Base-by-base conservation (phyloP, 495 filamentous ascomycete genomes). In the Physcia stellaris region DNA sequence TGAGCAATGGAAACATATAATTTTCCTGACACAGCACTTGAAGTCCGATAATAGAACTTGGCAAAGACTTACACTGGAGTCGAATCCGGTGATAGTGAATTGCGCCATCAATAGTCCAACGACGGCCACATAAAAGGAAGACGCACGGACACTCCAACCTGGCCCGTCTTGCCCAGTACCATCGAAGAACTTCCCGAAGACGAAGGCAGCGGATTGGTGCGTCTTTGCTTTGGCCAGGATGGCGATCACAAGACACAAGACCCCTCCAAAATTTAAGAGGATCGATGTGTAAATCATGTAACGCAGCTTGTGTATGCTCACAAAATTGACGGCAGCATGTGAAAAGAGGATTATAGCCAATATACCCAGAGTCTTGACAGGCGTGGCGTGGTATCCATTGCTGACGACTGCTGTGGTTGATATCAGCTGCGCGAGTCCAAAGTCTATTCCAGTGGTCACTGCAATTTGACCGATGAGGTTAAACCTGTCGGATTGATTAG, bases 211-310 rank as follows among this genome's bases (percentile, higher is more conserved):
- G 9, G 57, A 54, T 43, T 73, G 66, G 42, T 75, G 73, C 2
- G 55, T 71, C 0, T 70, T 69, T 10, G 75, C 72, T 50, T 67
- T 72, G 21, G 64, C 71, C n/a, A 80, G 50, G 22, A 79, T 58
- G 17, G 72, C 71, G 24, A 77, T 64, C 29, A 67, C 62, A 21
- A 79, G 43, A 7, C 67, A 55, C n/a, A 61, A 54, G 22, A 79
- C 66, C 6, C 73, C 74, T 4, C 65, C 52, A 24, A 59, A 69
- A 42, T 78, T 75, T 30, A 78, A 60, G 19, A 67, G 42, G 46
- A 80, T 75, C 28, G 69, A 75, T 9, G 69, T 55, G 38, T 75
- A 79, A 48, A 79, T 79, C 33, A 79, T 61, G 34, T 73, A 68
- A 9, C 63, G 55, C 21, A 79, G 56, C 21, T 63, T 54, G 28